A percentile compares a stretch with the other conserved stretches of the same genome.
Conservation (phyloP, 371 early-diverging fungal genomes). For the Chytridiales sp. region DNA sequence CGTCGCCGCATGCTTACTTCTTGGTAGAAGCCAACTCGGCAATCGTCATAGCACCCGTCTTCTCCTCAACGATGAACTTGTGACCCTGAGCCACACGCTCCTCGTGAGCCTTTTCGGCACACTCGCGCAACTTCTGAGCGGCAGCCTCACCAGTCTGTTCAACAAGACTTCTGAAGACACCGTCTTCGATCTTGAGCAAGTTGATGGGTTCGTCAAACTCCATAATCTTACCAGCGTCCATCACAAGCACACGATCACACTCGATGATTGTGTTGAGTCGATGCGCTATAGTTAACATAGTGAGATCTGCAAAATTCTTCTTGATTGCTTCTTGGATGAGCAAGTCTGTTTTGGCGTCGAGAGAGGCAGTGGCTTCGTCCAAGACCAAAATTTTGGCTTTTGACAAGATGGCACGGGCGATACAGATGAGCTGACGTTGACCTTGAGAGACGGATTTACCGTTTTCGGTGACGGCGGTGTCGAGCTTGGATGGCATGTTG, state of each 20-base stretch:
- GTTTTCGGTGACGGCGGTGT: constrained; percentile 11
- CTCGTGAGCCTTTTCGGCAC: constrained; percentile 22
- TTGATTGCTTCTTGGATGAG: constrained; percentile 77
- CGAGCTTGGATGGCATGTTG: constrained; percentile 20
- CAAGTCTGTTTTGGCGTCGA: constrained; percentile 63
- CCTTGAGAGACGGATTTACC: constrained; percentile 86
- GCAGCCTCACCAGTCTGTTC: constrained; percentile 45
- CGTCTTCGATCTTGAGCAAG: constrained; percentile 33
- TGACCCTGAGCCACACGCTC: constrained; percentile 25
- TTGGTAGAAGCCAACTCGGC: constrained; percentile 3
- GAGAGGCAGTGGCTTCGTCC: constrained; percentile 49
- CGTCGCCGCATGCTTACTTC: too few relatives aligned
- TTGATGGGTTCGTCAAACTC: constrained; percentile 41
- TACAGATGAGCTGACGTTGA: constrained; percentile 62
- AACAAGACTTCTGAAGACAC: constrained; percentile 40
- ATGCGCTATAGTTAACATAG: constrained; percentile 57
- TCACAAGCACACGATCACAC: constrained; percentile 33
- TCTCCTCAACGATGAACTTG: constrained; percentile 2
- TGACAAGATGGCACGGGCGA: constrained; percentile 55
- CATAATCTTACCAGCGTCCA: constrained; percentile 33
- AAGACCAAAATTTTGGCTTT: constrained; percentile 46
- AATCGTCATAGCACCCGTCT: constrained; percentile 7
- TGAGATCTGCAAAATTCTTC: constrained; percentile 58
- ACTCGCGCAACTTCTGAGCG: constrained; percentile 14
- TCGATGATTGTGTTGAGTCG: constrained; percentile 43